Evolutionary conservation across 1,284 basidiomycete genomes (phyloP), one percentile per base, ranked within the genome.

Genomic region (Coniferiporia weirii): DNA sequence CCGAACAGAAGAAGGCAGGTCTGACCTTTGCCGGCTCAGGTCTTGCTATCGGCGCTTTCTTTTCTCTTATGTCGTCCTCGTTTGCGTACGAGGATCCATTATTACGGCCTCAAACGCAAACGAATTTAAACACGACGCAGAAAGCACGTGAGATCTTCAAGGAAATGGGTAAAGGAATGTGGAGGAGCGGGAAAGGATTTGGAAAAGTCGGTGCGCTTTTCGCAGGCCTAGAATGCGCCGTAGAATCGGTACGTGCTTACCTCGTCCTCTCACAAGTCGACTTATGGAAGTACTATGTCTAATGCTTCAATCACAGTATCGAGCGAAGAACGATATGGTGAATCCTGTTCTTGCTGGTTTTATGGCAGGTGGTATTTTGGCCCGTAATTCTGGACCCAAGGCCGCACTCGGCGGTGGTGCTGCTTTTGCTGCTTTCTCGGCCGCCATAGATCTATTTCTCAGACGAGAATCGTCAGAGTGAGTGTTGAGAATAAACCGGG

Each of bases 71-170:
- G 94, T 93, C 91, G 47, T 81, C 94, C 12, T 94, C 93, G 35
- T 96, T 99, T 70, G 89, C 91, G 27, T 95, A 97, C 68, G 96
- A 98, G 72, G 96, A 98, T 71, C 96, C 96, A 5, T 75, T 93
- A 52, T 79, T 92, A 43, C 84, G 91, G 52, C 78, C 85, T 52
- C 82, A 84, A 63, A 76, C 77, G n/a, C 80, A 82, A 60, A 75
- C 82, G 13, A 79, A 76, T 13, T 69, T 87, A 73, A 83, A 74
- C 63, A 83, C 81, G 48, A 80, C 79, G 34, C 87, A 93, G 71
- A 93, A 95, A 69, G 91, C 94, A 0, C 80, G 83, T 50, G 86
- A 89, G 66, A 87, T 97, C 45, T 92, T 98, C 73, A 92, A 87
- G 69, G 95, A 98, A 65, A 98, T 98, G 87, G 96, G 95, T 0